Evolutionary conservation across 768 basidiomycete species (phyloP), one percentile per base, ranked within the genome.

Genomic region (Podaxis sp.): DNA sequence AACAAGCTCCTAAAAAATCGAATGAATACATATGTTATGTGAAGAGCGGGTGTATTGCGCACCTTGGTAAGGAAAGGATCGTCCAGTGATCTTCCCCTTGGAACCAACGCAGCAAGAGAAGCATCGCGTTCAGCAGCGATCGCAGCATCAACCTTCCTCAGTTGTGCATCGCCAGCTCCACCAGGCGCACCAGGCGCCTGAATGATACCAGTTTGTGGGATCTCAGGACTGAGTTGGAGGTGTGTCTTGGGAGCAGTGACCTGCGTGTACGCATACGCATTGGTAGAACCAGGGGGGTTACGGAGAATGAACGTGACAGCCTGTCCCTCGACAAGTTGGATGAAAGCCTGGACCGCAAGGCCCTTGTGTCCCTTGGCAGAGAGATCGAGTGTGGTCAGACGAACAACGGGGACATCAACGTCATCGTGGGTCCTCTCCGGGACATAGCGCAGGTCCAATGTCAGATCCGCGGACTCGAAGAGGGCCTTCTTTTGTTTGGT

Each of bases 231-330:
- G 22, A 56, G 15, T 6, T 7, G 19, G 13, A 25, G 27, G 17
- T 50, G 46, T 15, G 29, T 15, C 54, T 33, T 43, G 27, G 38
- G 54, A 37, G 33, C 19, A 2, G 12, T 3, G 22, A 40, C 49
- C 38, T 58, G 59, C 17, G 52, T 6, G n/a, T 64, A 53, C 22
- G 68, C 63, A 2, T 65, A 52, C 25, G 52, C 52, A 47, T 49
- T 29, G 9, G 52, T 33, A 12, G 55, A 40, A 8, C 58, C 63
- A 2, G 89, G 88, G 8, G 86, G 86, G 49, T 85, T 87, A 46
- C 95, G 80, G 67, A 98, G 75, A 15, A 97, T 81, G 68, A 98
- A 97, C 2, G 91, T 92, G n/a, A 98, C 87, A 17, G 82, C 82
- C 73, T 99, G 94, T 0, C 96, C 96, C 73, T 98, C 96, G 22